Evolutionary conservation across 2,329 filamentous ascomycete genomes (phyloP).

Genomic region (Dryadomyces quercivorus): DNA sequence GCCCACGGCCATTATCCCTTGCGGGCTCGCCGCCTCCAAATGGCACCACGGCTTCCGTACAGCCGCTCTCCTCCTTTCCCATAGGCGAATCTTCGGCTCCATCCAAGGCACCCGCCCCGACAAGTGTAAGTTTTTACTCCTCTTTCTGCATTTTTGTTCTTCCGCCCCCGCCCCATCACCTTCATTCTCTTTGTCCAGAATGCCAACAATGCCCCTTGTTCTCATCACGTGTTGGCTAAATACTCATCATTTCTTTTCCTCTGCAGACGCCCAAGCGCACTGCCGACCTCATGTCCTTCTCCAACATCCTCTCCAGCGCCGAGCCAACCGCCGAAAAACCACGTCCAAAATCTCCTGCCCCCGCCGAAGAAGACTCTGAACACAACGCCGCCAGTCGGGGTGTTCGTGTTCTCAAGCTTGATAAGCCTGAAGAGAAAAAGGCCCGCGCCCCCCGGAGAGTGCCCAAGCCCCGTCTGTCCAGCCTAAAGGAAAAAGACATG

Average conservation of each 20-base stretch:
- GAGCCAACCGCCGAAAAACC: constrained; percentile 48
- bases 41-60: constrained; percentile 20
- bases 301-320: constrained; percentile 78
- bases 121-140: constrained; percentile 21
- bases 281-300: constrained; percentile 88
- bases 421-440: constrained; percentile 13
- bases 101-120: constrained; percentile 27
- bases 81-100: constrained; percentile 28
- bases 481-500: constrained; percentile 31
- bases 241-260: constrained; percentile 6
- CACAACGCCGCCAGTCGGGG: constrained; percentile 2
- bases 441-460: constrained; percentile 6
- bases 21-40: constrained; percentile 27
- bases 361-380: constrained; percentile 11
- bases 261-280: constrained; percentile 57
- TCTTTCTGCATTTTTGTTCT: not conserved
- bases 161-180: too few relatives aligned
- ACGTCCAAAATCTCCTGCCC: constrained; percentile 29
- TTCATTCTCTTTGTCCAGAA: not conserved
- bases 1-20: constrained; percentile 27
- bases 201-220: too few relatives aligned
- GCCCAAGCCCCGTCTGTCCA: constrained; percentile 10
- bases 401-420: constrained; percentile 12
- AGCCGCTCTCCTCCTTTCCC: constrained; percentile 21
- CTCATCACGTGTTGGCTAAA: not conserved